Percentiles rank a stretch among this genome's conserved stretches.
phyloP scores from a whole-genome alignment of 2,329 filamentous ascomycete genomes.

The Cladosporium cucumerinum region DNA sequence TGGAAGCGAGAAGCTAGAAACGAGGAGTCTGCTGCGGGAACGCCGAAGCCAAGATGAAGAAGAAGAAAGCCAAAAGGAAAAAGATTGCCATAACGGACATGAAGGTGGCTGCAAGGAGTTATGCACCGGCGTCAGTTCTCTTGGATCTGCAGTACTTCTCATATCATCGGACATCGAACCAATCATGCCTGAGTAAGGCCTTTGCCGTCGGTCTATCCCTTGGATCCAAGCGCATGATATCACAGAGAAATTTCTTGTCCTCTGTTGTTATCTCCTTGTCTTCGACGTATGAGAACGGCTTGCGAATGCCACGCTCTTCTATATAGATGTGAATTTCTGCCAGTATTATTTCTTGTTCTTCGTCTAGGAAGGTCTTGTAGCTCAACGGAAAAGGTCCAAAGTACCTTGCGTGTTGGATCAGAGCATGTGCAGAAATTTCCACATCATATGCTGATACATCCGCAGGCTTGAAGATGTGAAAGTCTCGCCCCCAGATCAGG shows the following conservation, averaged over 20 bases:
- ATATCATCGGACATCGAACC: slow-evolving; percentile 31
- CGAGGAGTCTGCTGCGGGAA: background rate
- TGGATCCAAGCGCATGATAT: slow-evolving; percentile 45
- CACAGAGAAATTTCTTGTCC: slow-evolving; percentile 38
- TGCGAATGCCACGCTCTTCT: slow-evolving; percentile 20
- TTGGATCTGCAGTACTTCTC: background rate
- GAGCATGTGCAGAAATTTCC: slow-evolving; percentile 26
- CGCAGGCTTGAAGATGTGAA: slow-evolving; percentile 29
- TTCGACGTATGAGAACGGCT: slow-evolving; percentile 26
- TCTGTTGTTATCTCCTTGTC: slow-evolving; percentile 32
- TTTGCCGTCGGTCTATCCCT: slow-evolving; percentile 42
- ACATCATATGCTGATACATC: slow-evolving; percentile 25
- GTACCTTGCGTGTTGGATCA: slow-evolving; percentile 27
- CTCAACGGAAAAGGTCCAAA: slow-evolving; percentile 18
- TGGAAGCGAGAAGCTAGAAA: background rate
- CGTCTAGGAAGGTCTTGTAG: slow-evolving; percentile 23
- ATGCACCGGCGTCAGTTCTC: no score
- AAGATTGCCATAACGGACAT: background rate
- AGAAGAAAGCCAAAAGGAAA: background rate
- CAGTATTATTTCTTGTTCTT: slow-evolving; percentile 20
- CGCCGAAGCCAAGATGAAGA: no score
- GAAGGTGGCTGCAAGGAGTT: background rate
- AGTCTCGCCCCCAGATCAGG: slow-evolving; percentile 29
- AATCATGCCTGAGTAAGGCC: slow-evolving; percentile 38
- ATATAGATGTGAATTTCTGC: slow-evolving; percentile 20